A percentile compares a stretch with the other conserved stretches of the same genome.
These are phyloP conservation scores for Leccinum angustisporum DNA, from an alignment of 1,284 basidiomycete species.

Conservation along the genomic window DNA sequence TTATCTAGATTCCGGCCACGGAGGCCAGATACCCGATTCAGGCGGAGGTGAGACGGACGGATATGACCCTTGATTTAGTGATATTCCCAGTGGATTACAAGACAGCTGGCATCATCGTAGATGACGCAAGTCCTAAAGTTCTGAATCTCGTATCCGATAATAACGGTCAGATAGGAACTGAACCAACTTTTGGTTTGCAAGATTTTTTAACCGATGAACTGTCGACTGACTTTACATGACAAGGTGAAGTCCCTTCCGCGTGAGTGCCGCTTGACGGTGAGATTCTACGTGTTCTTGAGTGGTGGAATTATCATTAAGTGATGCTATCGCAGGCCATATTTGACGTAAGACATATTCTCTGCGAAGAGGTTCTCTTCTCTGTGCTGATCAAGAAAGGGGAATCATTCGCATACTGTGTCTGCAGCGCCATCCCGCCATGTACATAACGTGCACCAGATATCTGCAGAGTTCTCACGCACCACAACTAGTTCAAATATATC, in stretches of 20 bases:
- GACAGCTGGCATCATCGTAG: conserved; percentile 65
- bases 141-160: not conserved
- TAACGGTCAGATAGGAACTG: conserved; percentile 45
- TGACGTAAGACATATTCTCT: conserved; percentile 48
- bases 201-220: not conserved
- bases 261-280: conserved; percentile 70
- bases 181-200: conserved; percentile 55
- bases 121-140: conserved; percentile 58
- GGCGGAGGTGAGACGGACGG: conserved; percentile 71
- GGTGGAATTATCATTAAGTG: not conserved
- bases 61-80: conserved; percentile 47
- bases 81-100: conserved; percentile 80
- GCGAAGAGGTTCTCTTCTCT: not conserved
- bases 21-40: conserved; percentile 72
- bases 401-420: conserved; percentile 17
- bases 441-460: conserved; percentile 24
- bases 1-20: conserved; percentile 73
- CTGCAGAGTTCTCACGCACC: conserved; percentile 4
- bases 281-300: conserved; percentile 23
- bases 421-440: conserved; percentile 26
- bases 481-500: not conserved
- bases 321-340: conserved; percentile 54
- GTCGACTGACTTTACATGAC: conserved; percentile 4
- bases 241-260: conserved; percentile 58
- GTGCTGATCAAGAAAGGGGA: not conserved